Base-by-base conservation (phyloP, 768 basidiomycete genomes). In the Psilocybe tampanensis region DNA sequence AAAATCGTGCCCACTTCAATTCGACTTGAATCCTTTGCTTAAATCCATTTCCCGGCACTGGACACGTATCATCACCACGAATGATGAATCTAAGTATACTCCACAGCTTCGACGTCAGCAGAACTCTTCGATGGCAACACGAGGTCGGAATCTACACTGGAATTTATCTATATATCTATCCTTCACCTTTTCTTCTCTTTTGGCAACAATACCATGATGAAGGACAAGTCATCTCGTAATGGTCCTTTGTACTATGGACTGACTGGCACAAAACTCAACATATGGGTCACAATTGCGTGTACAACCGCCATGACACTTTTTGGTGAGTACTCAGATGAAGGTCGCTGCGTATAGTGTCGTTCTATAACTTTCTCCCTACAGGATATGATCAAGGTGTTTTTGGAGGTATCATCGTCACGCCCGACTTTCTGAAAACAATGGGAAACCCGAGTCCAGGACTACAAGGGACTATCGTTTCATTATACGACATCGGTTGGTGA, bases 311-410 rank as follows among this genome's bases (percentile, higher is more conserved):
- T 82, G 80, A 76, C 76, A 2, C 70, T 82, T 1, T 82, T 81
- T 58, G 80, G 80, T 79, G 50, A 41, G 72, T n/a, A n/a, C n/a
- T n/a, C n/a, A n/a, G n/a, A n/a, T n/a, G n/a, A n/a, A n/a, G n/a
- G n/a, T n/a, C n/a, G n/a, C n/a, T n/a, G n/a, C n/a, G n/a, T n/a
- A n/a, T n/a, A n/a, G n/a, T n/a, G n/a, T n/a, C n/a, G n/a, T n/a
- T n/a, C n/a, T n/a, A n/a, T n/a, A n/a, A n/a, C n/a, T n/a, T n/a
- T n/a, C n/a, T n/a, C n/a, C n/a, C 18, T 44, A 18, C 45, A 79
- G 78, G 80, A 19, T 80, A 82, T 64, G 79, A 82, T 63, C 80
- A 80, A 54, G 80, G 79, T n/a, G 79, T 82, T 18, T 82, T 80
- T 59, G 80, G 80, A 21, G 79, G 79, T 0, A 80, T 80, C 53